Base-by-base conservation (phyloP, 2,329 filamentous ascomycete genomes). In the Phaeoacremonium minimum region DNA sequence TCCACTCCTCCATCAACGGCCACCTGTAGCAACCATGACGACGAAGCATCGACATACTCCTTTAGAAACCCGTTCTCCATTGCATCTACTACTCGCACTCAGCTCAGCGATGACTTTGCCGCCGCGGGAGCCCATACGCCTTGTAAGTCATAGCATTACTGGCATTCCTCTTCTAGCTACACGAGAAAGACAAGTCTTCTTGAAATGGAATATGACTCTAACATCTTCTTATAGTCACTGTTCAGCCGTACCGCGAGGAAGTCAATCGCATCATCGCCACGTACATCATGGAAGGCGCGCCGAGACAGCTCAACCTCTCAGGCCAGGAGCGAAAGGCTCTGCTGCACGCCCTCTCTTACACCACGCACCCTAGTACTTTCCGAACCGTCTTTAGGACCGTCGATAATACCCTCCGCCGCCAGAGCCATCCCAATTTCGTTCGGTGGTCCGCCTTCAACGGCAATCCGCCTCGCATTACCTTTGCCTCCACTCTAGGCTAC, bases 361-460 rank as follows among this genome's bases (percentile, higher is more conserved):
- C 86, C 0, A 91, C 86, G 1, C 85, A 91, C 52, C 87, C 87
- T 0, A 80, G 80, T 2, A 85, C 85, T 1, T 78, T 91, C 48
- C 66, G 69, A 18, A 61, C 71, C 18, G 66, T 86, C 31, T 68
- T 73, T 35, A 69, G 66, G 35, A 78, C 71, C 4, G 73, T 85
- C 15, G 86, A 91, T 52, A 74, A 72, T 52, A 73, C 75, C 7
- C 76, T 93, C 4, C 82, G 87, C 18, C 74, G 74, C 46, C 85
- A 90, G 56, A 77, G 84, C 2, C 86, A 91, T 50, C 85, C 85
- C 46, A 90, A 91, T 64, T 91, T 91, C 67, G 80, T 91, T 49
- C 79, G 85, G 40, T 91, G 85, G 85, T 80, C 78, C 32, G 87
- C 90, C 56, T 84, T 81, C 69, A 93, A 93, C 56, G 85, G 85